Conservation (phyloP, 495 filamentous ascomycete species). For the Penicillium soppii region DNA sequence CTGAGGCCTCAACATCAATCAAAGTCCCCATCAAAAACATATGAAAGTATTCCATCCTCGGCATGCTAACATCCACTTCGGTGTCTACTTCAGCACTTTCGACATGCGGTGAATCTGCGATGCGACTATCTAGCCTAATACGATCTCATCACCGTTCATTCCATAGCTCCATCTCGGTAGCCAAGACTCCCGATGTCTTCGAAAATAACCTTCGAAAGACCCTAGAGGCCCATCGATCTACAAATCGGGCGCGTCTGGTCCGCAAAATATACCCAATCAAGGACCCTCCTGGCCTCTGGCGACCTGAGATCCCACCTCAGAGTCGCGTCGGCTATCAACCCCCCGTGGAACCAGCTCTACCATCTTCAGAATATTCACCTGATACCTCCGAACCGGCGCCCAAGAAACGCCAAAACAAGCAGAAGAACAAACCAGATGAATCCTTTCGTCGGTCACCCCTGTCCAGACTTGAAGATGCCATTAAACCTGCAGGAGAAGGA, state of each 20-base stretch:
- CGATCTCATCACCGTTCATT: conserved; percentile 14
- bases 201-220: conserved; percentile 43
- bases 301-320: conserved; percentile 22
- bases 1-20: neutral
- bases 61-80: conserved; percentile 4
- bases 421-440: neutral
- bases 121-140: conserved; percentile 25
- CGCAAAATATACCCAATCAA: conserved; percentile 29
- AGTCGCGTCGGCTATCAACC: conserved; percentile 20
- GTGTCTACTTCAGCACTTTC: neutral
- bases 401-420: conserved; percentile 11
- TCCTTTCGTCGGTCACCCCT: neutral
- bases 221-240: conserved; percentile 50
- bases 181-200: conserved; percentile 28
- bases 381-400: neutral
- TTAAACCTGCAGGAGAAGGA: conserved; percentile 15
- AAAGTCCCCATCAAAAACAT: conserved; percentile 15
- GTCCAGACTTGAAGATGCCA: neutral
- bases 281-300: conserved; percentile 17
- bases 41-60: conserved; percentile 8
- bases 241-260: conserved; percentile 46
- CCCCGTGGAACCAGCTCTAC: conserved; percentile 4
- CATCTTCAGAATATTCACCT: neutral
- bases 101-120: conserved; percentile 22
- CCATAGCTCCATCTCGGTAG: conserved; percentile 8